A percentile compares a stretch with the other conserved stretches of the same genome.
These are phyloP conservation scores for Rhodamnia argentea DNA, from an alignment of 345 rosid species.

Conservation along the genomic window DNA sequence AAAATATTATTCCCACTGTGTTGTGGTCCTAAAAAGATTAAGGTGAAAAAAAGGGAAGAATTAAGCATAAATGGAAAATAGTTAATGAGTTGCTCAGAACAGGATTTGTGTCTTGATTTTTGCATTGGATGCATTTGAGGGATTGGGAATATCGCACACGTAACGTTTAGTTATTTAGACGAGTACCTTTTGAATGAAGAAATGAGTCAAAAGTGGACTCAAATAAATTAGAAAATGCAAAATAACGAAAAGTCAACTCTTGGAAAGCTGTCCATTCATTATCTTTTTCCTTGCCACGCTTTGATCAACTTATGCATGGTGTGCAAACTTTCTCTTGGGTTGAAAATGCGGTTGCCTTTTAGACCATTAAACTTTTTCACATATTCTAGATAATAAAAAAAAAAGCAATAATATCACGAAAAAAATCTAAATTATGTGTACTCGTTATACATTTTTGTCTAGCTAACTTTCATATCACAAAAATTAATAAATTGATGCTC, in stretches of 20 bases:
- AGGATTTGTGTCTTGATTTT: neutral
- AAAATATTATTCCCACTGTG: neutral
- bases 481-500: no score
- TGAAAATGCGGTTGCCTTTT: neutral
- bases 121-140: neutral
- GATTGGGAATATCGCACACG: neutral
- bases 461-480: no score
- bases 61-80: neutral
- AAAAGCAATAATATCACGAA: neutral
- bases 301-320: neutral
- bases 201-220: neutral
- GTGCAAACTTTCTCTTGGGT: neutral
- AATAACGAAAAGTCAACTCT: neutral
- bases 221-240: neutral
- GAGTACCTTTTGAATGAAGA: neutral
- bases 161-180: neutral
- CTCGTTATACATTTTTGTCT: no score
- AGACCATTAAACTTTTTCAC: neutral
- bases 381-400: neutral
- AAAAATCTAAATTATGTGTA: no score
- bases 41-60: neutral
- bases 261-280: neutral
- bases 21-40: neutral
- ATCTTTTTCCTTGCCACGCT: neutral
- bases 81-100: neutral